Conservation (phyloP, 495 filamentous ascomycete genomes). For the Symbiotaphrina buchneri region DNA sequence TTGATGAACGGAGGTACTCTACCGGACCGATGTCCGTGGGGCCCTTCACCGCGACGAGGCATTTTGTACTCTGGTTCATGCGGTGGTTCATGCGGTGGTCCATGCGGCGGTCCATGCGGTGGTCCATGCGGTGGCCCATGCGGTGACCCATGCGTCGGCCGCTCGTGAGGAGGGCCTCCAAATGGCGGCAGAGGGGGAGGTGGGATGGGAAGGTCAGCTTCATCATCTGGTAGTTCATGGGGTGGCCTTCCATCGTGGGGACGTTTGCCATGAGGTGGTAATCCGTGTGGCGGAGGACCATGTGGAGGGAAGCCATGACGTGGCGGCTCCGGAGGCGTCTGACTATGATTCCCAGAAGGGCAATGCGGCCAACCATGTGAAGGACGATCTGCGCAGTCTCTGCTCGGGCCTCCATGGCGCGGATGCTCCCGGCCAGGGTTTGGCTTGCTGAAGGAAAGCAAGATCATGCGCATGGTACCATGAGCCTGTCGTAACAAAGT, state of each 20-base stretch:
- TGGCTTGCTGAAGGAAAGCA: too few relatives aligned
- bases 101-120: too few relatives aligned
- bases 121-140: not conserved
- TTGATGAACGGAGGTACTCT: not conserved
- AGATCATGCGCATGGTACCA: constrained; percentile 7
- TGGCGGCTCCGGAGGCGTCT: too few relatives aligned
- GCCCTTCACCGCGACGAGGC: not conserved
- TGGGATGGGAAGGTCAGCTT: too few relatives aligned
- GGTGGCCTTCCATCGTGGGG: too few relatives aligned
- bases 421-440: not conserved
- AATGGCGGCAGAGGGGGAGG: not conserved
- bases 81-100: too few relatives aligned
- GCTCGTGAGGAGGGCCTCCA: not conserved
- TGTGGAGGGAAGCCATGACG: too few relatives aligned
- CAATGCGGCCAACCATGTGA: not conserved
- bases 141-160: not conserved
- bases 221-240: too few relatives aligned
- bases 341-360: not conserved
- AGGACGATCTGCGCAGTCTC: not conserved
- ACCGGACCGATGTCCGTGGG: not conserved
- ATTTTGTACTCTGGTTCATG: not conserved
- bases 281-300: too few relatives aligned
- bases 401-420: not conserved
- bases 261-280: too few relatives aligned
- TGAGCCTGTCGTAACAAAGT: constrained; percentile 9